A percentile compares a stretch with the other conserved stretches of the same genome.
These are phyloP conservation scores for Perkinsus marinus DNA, from an alignment of 169 alveolate genomes.

Conservation along the genomic window DNA sequence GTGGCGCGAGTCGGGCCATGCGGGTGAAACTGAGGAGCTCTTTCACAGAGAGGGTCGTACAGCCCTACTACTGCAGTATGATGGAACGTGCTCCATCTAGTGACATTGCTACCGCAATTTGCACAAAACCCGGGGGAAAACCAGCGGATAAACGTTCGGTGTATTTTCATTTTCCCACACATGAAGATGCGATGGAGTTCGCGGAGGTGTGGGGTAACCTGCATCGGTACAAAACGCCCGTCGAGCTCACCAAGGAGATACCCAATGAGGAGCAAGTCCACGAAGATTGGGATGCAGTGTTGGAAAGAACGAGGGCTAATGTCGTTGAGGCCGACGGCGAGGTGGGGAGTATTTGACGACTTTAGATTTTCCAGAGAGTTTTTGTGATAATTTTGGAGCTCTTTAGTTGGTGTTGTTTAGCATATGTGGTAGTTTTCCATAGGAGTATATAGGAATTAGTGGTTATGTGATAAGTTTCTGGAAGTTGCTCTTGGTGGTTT, in stretches of 20 bases:
- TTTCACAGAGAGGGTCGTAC: not conserved
- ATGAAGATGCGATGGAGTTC: not conserved
- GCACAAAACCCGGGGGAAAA: not conserved
- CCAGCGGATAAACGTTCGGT: not conserved
- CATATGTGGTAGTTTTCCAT: too few species aligned
- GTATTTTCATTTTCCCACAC: not conserved
- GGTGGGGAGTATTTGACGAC: not conserved
- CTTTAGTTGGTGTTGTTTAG: too few species aligned
- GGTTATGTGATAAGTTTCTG: too few species aligned
- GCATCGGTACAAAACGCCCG: not conserved
- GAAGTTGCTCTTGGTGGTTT: not conserved
- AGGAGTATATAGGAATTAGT: too few species aligned
- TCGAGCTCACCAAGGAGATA: not conserved
- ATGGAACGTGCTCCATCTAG: not conserved
- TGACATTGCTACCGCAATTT: not conserved
- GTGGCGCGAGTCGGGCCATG: not conserved
- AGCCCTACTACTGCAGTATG: not conserved
- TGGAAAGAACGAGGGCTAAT: not conserved
- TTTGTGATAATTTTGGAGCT: too few species aligned
- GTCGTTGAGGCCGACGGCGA: not conserved
- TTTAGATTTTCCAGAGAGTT: too few species aligned
- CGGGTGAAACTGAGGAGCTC: not conserved
- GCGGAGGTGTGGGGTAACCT: not conserved
- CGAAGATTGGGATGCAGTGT: not conserved
- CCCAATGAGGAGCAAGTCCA: not conserved